Conservation (phyloP, 805 yeast genomes). For the Blastobotrys terrestris region DNA sequence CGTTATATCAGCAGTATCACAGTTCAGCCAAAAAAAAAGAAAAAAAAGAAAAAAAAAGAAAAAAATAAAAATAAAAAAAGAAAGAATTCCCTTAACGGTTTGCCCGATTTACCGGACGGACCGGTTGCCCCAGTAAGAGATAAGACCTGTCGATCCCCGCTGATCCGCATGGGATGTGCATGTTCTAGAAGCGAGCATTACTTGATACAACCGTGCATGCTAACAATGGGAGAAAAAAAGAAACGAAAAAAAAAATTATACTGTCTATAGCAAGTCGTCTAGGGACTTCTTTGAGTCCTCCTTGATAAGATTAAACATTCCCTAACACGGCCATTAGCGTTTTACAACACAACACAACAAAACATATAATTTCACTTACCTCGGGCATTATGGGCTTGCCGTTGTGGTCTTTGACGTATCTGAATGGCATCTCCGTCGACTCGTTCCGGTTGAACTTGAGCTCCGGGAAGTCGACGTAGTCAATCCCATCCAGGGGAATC, state of each 20-base stretch:
- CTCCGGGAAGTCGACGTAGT: conserved; percentile 90
- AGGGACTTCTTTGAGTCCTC: conserved; percentile 75
- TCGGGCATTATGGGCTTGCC: conserved; percentile 80
- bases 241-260: background rate
- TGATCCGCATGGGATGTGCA: background rate
- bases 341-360: background rate
- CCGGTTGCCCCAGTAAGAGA: background rate
- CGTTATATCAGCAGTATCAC: background rate
- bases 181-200: background rate
- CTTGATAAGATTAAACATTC: conserved; percentile 82
- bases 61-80: too few relatives aligned
- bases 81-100: too few relatives aligned
- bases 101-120: background rate
- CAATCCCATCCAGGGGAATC: conserved; percentile 59
- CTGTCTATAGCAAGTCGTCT: conserved; percentile 24
- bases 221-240: background rate
- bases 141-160: background rate
- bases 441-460: conserved; percentile 81
- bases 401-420: conserved; percentile 63
- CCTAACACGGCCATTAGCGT: conserved; percentile 29
- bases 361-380: conserved; percentile 15
- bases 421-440: conserved; percentile 96
- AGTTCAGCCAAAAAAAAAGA: background rate
- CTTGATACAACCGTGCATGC: background rate
- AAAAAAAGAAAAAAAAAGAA: too few relatives aligned